Conservation (phyloP, 2,329 filamentous ascomycete species). For the Ascochyta pisi region DNA sequence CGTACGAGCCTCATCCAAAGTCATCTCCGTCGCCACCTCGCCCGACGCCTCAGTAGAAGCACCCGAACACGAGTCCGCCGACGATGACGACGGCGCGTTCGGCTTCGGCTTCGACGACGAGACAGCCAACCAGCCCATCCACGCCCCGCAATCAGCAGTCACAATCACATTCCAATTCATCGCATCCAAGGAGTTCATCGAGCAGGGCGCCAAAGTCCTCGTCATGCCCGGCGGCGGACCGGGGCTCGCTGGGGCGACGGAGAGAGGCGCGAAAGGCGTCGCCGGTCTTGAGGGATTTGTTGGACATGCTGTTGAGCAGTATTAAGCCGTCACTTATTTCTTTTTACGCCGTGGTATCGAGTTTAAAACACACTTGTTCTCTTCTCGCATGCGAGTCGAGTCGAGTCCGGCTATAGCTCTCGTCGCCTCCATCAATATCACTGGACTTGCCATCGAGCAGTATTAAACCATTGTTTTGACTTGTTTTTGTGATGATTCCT, state of each 20-base stretch:
- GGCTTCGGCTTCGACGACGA: constrained; percentile 63
- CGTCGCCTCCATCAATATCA: too few relatives aligned
- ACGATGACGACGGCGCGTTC: constrained; percentile 54
- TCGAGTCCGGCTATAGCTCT: too few relatives aligned
- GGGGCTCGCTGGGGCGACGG: constrained; percentile 62
- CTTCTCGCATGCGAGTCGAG: too few relatives aligned
- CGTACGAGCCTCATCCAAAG: constrained; percentile 79
- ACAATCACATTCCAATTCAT: constrained; percentile 73
- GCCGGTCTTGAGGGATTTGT: constrained; percentile 75
- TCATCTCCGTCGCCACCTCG: constrained; percentile 60
- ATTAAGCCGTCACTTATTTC: not conserved
- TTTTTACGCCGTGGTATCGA: not conserved
- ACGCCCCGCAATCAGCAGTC: constrained; percentile 33
- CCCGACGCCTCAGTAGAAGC: not conserved
- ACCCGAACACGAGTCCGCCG: constrained; percentile 16
- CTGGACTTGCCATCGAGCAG: too few relatives aligned
- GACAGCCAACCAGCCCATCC: constrained; percentile 17
- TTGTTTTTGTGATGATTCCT: too few relatives aligned
- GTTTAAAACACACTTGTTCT: too few relatives aligned
- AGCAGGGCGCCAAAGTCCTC: constrained; percentile 72
- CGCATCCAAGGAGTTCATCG: constrained; percentile 74
- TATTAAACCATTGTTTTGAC: too few relatives aligned
- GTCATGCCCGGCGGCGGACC: constrained; percentile 75
- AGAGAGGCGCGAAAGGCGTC: constrained; percentile 56
- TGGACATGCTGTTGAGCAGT: constrained; percentile 61